Conservation (phyloP, 2,329 filamentous ascomycete species). For the Phyllosticta capitalensis region DNA sequence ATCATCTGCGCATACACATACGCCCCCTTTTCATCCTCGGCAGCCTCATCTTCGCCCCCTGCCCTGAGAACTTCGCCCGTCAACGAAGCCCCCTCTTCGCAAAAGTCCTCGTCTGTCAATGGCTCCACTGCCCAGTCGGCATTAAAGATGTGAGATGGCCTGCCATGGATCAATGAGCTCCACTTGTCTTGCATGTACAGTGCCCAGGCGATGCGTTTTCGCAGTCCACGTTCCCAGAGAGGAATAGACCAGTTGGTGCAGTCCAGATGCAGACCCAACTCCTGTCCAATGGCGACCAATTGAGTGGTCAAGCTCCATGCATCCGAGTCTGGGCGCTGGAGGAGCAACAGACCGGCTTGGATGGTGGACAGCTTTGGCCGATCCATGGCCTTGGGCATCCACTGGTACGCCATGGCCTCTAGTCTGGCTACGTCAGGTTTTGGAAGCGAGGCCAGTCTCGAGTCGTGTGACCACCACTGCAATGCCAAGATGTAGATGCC, state of each 20-base stretch:
- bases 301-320: slow-evolving; percentile 82
- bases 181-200: slow-evolving; percentile 93
- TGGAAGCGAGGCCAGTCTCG: slow-evolving; percentile 52
- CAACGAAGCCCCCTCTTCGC: slow-evolving; percentile 53
- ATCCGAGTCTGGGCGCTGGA: slow-evolving; percentile 66
- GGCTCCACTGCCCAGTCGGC: slow-evolving; percentile 68
- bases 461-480: slow-evolving; percentile 76
- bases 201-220: slow-evolving; percentile 82
- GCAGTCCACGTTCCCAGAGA: slow-evolving; percentile 72
- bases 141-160: slow-evolving; percentile 65
- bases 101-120: slow-evolving; percentile 60
- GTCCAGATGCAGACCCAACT: slow-evolving; percentile 81
- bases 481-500: slow-evolving; percentile 78
- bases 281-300: slow-evolving; percentile 75
- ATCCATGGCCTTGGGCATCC: slow-evolving; percentile 67
- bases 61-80: slow-evolving; percentile 22
- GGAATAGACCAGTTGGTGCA: slow-evolving; percentile 82
- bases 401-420: slow-evolving; percentile 63
- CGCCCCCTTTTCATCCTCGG: slow-evolving; percentile 57
- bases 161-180: slow-evolving; percentile 75
- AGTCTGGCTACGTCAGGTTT: slow-evolving; percentile 65
- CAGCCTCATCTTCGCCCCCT: slow-evolving; percentile 46
- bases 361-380: slow-evolving; percentile 73
- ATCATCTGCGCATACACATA: slow-evolving; percentile 69
- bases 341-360: slow-evolving; percentile 64